Conservation (phyloP, 208 protist genomes). For the Spongospora subterranea region DNA sequence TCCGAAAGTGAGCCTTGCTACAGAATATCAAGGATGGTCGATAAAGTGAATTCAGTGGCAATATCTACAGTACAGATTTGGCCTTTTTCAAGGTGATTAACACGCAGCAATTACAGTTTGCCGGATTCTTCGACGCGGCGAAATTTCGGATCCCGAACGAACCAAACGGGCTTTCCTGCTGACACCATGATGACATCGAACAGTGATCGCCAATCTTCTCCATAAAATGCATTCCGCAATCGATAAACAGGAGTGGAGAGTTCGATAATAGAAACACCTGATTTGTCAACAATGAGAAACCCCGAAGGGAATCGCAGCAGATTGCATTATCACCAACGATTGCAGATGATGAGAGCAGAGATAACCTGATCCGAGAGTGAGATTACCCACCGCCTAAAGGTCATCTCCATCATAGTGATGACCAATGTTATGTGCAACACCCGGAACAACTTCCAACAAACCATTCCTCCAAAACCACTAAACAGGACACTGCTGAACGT, state of each 20-base stretch:
- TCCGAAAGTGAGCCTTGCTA: conserved; percentile 41
- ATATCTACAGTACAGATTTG: background rate
- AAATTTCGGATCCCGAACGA: background rate
- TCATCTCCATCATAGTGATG: too few relatives aligned
- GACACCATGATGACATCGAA: conserved; percentile 35
- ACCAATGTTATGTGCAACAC: too few relatives aligned
- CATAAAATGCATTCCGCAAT: conserved; percentile 20
- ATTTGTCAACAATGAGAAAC: too few relatives aligned
- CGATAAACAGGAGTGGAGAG: conserved; percentile 19
- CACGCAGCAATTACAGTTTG: background rate
- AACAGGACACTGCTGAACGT: too few relatives aligned
- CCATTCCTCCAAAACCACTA: too few relatives aligned
- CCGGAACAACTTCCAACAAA: too few relatives aligned
- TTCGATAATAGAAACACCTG: conserved; percentile 32
- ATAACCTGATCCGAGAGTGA: too few relatives aligned
- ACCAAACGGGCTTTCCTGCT: conserved; percentile 29
- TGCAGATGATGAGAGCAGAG: too few relatives aligned
- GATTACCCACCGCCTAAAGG: too few relatives aligned
- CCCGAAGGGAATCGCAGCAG: too few relatives aligned
- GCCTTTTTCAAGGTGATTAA: background rate
- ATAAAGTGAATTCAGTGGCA: background rate
- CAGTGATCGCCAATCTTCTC: conserved; percentile 1
- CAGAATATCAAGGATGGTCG: background rate
- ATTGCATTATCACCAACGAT: too few relatives aligned
- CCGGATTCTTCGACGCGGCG: conserved; percentile 17